Evolutionary conservation across 1,284 basidiomycete genomes (phyloP).

Genomic region (Fomitiporia mediterranea): DNA sequence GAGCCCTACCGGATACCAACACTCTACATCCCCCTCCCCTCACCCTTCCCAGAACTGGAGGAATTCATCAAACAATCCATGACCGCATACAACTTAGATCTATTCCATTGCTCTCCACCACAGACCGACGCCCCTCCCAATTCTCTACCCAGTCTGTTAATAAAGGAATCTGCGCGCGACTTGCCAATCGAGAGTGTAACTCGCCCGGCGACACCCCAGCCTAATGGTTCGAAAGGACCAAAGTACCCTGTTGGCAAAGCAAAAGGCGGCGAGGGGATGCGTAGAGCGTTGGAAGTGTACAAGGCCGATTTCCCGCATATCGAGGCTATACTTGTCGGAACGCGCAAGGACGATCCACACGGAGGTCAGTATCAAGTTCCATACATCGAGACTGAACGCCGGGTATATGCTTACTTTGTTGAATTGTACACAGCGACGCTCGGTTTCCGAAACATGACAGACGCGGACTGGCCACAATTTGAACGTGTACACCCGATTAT

Average conservation of each 20-base stretch:
- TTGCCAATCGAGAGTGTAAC: constrained; percentile 29
- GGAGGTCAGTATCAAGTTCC: constrained; percentile 58
- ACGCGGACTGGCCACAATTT: constrained; percentile 84
- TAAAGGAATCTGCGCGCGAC: not conserved
- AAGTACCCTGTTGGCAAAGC: constrained; percentile 39
- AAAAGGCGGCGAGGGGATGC: constrained; percentile 78
- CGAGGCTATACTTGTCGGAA: constrained; percentile 85
- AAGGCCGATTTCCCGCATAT: constrained; percentile 61
- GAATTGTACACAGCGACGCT: constrained; percentile 48
- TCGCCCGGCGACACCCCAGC: constrained; percentile 26
- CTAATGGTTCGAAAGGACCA: not conserved
- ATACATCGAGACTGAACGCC: not conserved
- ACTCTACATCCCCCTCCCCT: constrained; percentile 87
- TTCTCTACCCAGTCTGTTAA: not conserved
- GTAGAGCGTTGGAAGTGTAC: constrained; percentile 73
- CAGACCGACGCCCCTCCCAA: constrained; percentile 15
- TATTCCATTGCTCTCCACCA: constrained; percentile 57
- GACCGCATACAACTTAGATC: constrained; percentile 70
- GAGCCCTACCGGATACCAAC: constrained; percentile 54
- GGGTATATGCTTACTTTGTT: not conserved
- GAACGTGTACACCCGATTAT: constrained; percentile 95
- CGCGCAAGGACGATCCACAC: constrained; percentile 85
- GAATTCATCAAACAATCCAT: constrained; percentile 71
- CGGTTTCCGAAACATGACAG: constrained; percentile 72
- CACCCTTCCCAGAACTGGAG: constrained; percentile 85